Percentiles rank a stretch among this genome's conserved stretches.
Evolutionary conservation across 768 basidiomycete genomes (phyloP).

Genomic region (Pleurotus platypus): DNA sequence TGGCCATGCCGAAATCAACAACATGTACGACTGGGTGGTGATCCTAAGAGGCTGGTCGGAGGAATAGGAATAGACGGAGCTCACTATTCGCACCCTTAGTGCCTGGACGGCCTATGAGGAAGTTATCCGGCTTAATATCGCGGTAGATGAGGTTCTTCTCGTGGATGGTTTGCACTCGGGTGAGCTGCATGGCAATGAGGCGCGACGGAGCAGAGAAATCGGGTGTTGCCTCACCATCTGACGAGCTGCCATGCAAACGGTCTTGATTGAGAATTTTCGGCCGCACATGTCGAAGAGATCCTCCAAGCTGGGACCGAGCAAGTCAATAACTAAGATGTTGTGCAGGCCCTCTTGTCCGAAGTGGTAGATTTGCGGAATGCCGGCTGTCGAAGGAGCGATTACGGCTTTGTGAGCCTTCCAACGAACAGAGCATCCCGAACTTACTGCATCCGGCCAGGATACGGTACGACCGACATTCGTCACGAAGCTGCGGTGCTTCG

Average conservation of each 20-base stretch:
- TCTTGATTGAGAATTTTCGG: conserved; percentile 96
- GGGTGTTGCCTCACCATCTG: conserved; percentile 69
- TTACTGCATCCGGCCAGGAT: conserved; percentile 86
- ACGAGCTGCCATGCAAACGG: conserved; percentile 97
- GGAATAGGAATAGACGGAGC: conserved; percentile 16
- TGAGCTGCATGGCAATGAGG: conserved; percentile 49
- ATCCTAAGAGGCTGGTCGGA: conserved; percentile 9
- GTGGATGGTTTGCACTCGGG: conserved; percentile 96
- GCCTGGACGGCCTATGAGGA: conserved; percentile 90
- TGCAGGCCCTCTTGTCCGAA: conserved; percentile 98
- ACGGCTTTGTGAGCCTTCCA: not conserved
- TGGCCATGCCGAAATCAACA: conserved; percentile 99
- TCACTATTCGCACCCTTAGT: conserved; percentile 86
- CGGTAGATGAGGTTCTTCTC: conserved; percentile 99
- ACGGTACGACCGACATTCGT: conserved; percentile 97
- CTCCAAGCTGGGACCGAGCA: conserved; percentile 94
- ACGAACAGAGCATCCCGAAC: conserved; percentile 27
- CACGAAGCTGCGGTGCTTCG: conserved; percentile 95
- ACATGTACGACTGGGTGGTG: conserved; percentile 71
- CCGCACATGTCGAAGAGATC: conserved; percentile 99
- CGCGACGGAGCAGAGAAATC: not conserved
- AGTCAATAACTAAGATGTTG: conserved; percentile 98
- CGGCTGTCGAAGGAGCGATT: conserved; percentile 49
- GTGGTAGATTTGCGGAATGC: conserved; percentile 99
- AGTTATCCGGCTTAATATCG: conserved; percentile 99